Conservation (phyloP, 345 rosid species). For the Euphorbia pulcherrima region DNA sequence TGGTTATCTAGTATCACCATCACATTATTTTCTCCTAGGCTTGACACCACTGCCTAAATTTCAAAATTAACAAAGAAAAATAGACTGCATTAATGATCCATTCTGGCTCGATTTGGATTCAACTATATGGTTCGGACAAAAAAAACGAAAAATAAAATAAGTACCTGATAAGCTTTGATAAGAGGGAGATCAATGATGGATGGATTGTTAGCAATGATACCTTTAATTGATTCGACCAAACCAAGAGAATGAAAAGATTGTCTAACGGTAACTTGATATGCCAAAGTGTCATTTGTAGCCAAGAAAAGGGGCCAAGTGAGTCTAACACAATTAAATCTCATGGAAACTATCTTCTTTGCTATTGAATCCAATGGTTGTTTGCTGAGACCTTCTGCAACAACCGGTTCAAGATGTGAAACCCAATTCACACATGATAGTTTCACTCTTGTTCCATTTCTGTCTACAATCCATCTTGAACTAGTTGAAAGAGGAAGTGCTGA, state of each 20-base stretch:
- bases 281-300: conserved; percentile 28
- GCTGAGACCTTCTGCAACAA: conserved; percentile 47
- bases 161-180: conserved; percentile 72
- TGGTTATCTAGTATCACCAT: conserved; percentile 94
- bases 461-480: conserved; percentile 31
- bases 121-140: too few species aligned
- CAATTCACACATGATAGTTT: conserved; percentile 38
- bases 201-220: conserved; percentile 74
- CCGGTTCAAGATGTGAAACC: conserved; percentile 33
- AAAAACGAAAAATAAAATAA: too few species aligned
- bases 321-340: conserved; percentile 45
- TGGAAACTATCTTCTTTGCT: conserved; percentile 18
- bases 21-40: conserved; percentile 59
- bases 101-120: too few species aligned
- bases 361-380: conserved; percentile 32
- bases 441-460: conserved; percentile 27
- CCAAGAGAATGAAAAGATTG: conserved; percentile 64
- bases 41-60: conserved; percentile 71
- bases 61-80: neutral
- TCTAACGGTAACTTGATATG: conserved; percentile 22
- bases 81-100: too few species aligned
- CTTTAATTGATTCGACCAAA: conserved; percentile 54
- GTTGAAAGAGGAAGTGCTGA: conserved; percentile 26
- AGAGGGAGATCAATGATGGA: conserved; percentile 71
- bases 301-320: conserved; percentile 42